These are phyloP conservation scores for Dictyostelium discoideum DNA, from an alignment of 78 protist genomes.

Conservation along the genomic window DNA sequence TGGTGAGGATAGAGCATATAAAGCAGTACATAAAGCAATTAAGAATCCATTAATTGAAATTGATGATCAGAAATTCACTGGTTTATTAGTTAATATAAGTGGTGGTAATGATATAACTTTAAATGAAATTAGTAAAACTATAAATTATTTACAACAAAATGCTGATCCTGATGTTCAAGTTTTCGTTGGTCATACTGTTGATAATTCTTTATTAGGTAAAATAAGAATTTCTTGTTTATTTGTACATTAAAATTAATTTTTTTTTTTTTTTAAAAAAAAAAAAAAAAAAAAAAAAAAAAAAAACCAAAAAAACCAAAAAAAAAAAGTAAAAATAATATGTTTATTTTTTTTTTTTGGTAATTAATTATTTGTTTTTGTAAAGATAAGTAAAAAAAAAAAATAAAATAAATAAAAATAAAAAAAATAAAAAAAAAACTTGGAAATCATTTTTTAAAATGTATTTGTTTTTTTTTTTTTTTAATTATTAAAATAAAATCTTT, in stretches of 20 bases:
- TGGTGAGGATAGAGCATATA: constrained; percentile 51
- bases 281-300: too few relatives aligned
- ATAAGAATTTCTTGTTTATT: constrained; percentile 41
- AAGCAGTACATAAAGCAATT: constrained; percentile 47
- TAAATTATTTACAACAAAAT: constrained; percentile 32
- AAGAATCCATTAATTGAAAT: constrained; percentile 45
- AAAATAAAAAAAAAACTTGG: too few relatives aligned
- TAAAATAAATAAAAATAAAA: neutral
- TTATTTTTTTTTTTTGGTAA: neutral
- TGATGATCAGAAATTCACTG: constrained; percentile 17
- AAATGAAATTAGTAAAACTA: constrained; percentile 44
- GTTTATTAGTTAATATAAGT: constrained; percentile 36
- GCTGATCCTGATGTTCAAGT: constrained; percentile 40
- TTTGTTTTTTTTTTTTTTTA: too few relatives aligned
- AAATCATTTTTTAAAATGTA: too few relatives aligned
- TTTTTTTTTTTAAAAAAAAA: neutral
- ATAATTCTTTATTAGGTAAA: constrained; percentile 15
- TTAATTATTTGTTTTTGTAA: too few relatives aligned
- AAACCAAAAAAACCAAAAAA: too few relatives aligned
- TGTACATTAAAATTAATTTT: constrained; percentile 41
- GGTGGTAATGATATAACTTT: constrained; percentile 60
- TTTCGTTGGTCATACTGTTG: constrained; percentile 46
- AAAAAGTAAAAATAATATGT: too few relatives aligned
- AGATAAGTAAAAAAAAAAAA: neutral
- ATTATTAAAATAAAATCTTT: too few relatives aligned